Conservation (phyloP, 495 filamentous ascomycete genomes). For the Penicillium subrubescens region DNA sequence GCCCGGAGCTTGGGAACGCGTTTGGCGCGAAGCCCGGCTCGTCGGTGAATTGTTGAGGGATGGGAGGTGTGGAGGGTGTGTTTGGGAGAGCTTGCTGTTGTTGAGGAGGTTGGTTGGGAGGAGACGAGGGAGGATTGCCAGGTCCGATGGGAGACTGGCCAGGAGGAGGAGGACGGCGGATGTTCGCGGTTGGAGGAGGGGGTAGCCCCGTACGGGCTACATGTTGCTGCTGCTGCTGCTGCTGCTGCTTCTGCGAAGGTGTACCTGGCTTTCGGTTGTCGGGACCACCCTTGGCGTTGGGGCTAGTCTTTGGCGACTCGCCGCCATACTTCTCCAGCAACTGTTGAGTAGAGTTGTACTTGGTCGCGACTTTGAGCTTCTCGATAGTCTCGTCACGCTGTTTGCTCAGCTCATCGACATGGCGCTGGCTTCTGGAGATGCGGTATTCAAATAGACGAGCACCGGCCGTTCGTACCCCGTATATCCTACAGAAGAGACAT, state of each 20-base stretch:
- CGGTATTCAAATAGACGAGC: constrained; percentile 80
- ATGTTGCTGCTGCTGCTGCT: constrained; percentile 24
- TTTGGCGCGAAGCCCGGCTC: constrained; percentile 63
- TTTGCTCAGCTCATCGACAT: constrained; percentile 71
- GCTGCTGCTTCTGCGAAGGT: constrained; percentile 18
- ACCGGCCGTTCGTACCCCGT: constrained; percentile 58
- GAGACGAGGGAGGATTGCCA: constrained; percentile 19
- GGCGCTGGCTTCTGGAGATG: constrained; percentile 63
- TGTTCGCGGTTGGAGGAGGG: constrained; percentile 89
- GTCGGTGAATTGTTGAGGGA: constrained; percentile 21
- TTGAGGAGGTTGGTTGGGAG: constrained; percentile 22
- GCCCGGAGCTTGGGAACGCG: constrained; percentile 51
- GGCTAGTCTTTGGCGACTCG: constrained; percentile 50
- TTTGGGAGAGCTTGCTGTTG: constrained; percentile 21
- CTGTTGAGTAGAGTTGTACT: constrained; percentile 91
- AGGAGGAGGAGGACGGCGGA: constrained; percentile 42
- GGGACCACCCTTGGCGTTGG: constrained; percentile 37
- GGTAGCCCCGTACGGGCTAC: constrained; percentile 60
- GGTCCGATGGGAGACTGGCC: constrained; percentile 19
- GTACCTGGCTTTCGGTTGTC: constrained; percentile 27
- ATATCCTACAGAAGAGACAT: constrained; percentile 56
- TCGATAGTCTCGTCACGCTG: constrained; percentile 87
- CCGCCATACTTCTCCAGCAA: constrained; percentile 93
- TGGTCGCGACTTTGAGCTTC: constrained; percentile 90
- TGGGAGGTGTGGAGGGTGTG: constrained; percentile 19